Conservation (phyloP, 768 basidiomycete genomes). For the Trametes cubensis region DNA sequence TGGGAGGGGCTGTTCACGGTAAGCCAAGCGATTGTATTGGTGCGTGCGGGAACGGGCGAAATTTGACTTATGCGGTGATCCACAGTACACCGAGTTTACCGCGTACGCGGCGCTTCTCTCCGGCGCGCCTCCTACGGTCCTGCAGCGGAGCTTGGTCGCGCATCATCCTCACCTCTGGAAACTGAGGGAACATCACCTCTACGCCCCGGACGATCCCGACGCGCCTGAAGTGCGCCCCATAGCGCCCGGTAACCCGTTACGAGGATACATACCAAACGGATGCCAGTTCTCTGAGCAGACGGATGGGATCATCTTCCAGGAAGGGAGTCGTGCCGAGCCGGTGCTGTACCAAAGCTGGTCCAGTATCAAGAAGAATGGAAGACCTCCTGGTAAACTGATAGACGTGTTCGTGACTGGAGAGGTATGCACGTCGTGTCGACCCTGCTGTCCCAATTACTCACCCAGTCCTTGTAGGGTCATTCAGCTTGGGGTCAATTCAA, state of each 20-base stretch:
- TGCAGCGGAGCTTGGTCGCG: conserved; percentile 77
- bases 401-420: conserved; percentile 79
- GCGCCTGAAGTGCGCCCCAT: conserved; percentile 39
- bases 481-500: conserved; percentile 91
- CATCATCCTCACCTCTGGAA: conserved; percentile 92
- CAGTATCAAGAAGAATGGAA: conserved; percentile 5
- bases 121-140: conserved; percentile 61
- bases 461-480: conserved; percentile 63
- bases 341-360: conserved; percentile 35
- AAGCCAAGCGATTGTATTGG: conserved; percentile 30
- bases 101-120: conserved; percentile 79
- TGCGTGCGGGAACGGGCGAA: background rate
- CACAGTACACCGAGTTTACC: conserved; percentile 82
- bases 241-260: conserved; percentile 60
- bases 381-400: conserved; percentile 31
- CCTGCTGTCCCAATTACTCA: background rate
- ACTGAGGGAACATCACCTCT: conserved; percentile 73
- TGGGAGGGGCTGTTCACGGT: conserved; percentile 85
- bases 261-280: conserved; percentile 61
- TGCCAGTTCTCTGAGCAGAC: conserved; percentile 51
- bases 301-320: conserved; percentile 50
- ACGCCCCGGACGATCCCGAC: conserved; percentile 33
- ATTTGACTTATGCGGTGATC: background rate
- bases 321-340: conserved; percentile 40
- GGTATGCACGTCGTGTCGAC: conserved; percentile 40